Conservation (phyloP, 1,139 yeast species). For the Pichia sp. region DNA sequence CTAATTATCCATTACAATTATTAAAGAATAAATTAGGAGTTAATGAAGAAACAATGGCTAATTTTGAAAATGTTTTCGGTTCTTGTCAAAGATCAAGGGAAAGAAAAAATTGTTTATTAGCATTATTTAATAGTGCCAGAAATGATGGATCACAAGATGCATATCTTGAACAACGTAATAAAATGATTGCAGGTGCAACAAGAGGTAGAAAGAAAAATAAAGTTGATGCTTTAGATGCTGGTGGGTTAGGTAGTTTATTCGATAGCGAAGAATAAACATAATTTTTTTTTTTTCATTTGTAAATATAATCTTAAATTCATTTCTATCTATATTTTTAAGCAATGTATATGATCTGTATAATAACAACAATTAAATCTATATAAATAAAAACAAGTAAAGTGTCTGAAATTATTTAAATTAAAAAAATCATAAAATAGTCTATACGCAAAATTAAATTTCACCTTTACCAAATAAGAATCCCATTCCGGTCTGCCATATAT, state of each 20-base stretch:
- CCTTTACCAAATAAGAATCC: conserved; percentile 20
- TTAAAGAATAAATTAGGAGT: conserved; percentile 41
- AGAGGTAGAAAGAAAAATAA: conserved; percentile 29
- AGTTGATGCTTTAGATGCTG: conserved; percentile 22
- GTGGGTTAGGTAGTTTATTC: conserved; percentile 44
- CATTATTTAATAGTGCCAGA: conserved; percentile 41
- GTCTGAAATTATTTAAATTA: no score
- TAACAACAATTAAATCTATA: no score
- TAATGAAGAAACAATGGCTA: conserved; percentile 39
- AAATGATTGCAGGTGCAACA: conserved; percentile 17
- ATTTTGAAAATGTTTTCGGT: conserved; percentile 45
- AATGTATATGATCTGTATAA: no score
- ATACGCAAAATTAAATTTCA: conserved; percentile 17
- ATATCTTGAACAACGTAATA: conserved; percentile 15
- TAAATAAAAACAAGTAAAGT: no score
- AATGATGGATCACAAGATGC: conserved; percentile 29
- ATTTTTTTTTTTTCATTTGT: neutral
- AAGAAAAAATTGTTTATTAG: conserved; percentile 47
- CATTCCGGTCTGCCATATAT: conserved; percentile 10
- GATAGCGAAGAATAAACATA: conserved; percentile 30
- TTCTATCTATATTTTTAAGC: no score
- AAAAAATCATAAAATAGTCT: no score
- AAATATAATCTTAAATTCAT: neutral
- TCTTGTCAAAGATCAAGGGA: conserved; percentile 48
- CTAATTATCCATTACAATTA: conserved; percentile 45